Conservation (phyloP, 2,329 filamentous ascomycete genomes). For the Ophiognomonia clavigignenti-juglandacearum region DNA sequence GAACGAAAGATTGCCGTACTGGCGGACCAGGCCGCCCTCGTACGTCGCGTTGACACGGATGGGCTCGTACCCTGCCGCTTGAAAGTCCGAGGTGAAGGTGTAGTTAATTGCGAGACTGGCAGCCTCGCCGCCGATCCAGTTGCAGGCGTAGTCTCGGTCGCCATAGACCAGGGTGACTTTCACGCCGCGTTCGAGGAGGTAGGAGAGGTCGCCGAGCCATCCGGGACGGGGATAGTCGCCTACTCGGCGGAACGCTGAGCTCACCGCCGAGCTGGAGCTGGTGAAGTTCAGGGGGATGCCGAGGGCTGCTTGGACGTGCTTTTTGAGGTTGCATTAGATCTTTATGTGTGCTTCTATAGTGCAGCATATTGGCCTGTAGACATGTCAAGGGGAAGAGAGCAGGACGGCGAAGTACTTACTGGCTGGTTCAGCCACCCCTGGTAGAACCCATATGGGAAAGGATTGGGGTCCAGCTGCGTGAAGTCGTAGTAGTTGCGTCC, state of each 20-base stretch:
- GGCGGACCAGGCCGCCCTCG: slow-evolving; percentile 55
- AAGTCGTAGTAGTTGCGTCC: slow-evolving; percentile 51
- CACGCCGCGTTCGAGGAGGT: slow-evolving; percentile 49
- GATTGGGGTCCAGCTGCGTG: slow-evolving; percentile 37
- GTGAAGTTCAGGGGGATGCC: slow-evolving; percentile 57
- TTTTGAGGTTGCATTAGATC: too few relatives aligned
- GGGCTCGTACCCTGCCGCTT: slow-evolving; percentile 57
- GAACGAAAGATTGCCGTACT: slow-evolving; percentile 60
- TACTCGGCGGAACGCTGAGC: slow-evolving; percentile 32
- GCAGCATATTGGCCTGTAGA: too few relatives aligned
- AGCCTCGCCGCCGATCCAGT: slow-evolving; percentile 43
- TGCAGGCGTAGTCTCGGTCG: slow-evolving; percentile 50
- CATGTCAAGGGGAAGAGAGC: not conserved
- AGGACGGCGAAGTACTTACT: not conserved
- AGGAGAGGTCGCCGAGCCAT: slow-evolving; percentile 35
- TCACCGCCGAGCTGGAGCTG: slow-evolving; percentile 32
- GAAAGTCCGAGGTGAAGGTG: slow-evolving; percentile 58
- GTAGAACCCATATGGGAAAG: slow-evolving; percentile 46
- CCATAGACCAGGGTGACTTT: slow-evolving; percentile 51
- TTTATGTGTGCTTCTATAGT: too few relatives aligned
- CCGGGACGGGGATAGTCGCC: slow-evolving; percentile 25
- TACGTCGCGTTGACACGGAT: slow-evolving; percentile 51
- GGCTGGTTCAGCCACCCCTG: slow-evolving; percentile 45
- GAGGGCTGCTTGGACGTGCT: slow-evolving; percentile 48
- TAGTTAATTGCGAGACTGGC: slow-evolving; percentile 47